Evolutionary conservation across 257 asterid species (phyloP).

Genomic region (Solanum piurae): DNA sequence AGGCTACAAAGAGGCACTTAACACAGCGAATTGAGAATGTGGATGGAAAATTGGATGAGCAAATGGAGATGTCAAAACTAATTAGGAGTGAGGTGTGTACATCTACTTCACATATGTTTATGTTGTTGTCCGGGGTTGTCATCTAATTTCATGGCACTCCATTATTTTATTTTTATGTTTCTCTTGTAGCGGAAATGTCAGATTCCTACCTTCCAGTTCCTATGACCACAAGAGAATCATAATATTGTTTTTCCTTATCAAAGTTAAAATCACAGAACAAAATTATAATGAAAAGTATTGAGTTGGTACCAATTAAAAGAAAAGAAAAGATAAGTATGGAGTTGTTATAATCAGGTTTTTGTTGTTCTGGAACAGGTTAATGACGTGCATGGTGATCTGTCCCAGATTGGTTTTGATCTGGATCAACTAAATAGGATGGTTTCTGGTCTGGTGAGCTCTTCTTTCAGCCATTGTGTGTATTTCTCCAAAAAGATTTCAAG

Average conservation of each 20-base stretch:
- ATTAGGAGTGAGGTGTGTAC: constrained; percentile 50
- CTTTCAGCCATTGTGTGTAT: background rate
- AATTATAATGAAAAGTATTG: background rate
- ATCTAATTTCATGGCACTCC: background rate
- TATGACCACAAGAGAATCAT: background rate
- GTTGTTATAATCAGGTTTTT: background rate
- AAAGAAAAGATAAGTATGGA: background rate
- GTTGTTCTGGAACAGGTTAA: constrained; percentile 39
- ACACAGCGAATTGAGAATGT: constrained; percentile 89
- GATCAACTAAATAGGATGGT: constrained; percentile 44
- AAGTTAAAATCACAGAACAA: background rate
- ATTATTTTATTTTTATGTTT: background rate
- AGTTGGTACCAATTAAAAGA: background rate
- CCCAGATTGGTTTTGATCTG: constrained; percentile 45
- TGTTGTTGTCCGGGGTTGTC: background rate
- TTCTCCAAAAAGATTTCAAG: background rate
- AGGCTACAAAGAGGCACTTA: constrained; percentile 86
- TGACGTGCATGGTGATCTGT: constrained; percentile 52
- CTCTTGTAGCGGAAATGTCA: background rate
- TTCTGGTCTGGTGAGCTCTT: constrained; percentile 58
- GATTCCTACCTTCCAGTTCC: background rate
- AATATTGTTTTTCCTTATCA: background rate
- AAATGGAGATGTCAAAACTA: constrained; percentile 67
- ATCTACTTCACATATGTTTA: background rate
- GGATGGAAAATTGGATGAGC: constrained; percentile 89